Conservation (phyloP, 169 alveolate genomes). For the Cystoisospora suis region DNA sequence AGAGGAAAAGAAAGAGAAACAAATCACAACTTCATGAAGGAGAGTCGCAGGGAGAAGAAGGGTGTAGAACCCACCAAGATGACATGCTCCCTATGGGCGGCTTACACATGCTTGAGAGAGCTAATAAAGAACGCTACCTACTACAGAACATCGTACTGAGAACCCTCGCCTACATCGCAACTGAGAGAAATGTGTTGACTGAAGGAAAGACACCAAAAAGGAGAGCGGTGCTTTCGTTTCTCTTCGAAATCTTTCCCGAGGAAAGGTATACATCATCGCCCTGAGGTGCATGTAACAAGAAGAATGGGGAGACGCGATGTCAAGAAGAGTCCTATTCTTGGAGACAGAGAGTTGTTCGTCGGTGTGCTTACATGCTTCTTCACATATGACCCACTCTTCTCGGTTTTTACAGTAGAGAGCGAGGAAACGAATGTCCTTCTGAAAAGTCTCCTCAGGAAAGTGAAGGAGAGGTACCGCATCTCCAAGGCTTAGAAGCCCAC, state of each 20-base stretch:
- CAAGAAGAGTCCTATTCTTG: not conserved
- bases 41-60: not conserved
- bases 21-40: not conserved
- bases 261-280: not conserved
- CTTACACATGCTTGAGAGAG: too few species aligned
- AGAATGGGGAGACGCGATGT: not conserved
- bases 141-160: too few species aligned
- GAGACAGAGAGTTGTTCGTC: not conserved
- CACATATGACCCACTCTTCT: constrained; percentile 86
- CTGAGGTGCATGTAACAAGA: not conserved
- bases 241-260: not conserved
- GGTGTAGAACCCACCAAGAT: not conserved
- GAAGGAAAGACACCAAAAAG: too few species aligned
- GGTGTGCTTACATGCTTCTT: constrained; percentile 77
- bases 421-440: constrained; percentile 64
- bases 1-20: not conserved
- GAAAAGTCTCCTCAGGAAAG: constrained; percentile 24
- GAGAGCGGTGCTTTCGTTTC: not conserved
- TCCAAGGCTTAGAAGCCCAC: constrained; percentile 44
- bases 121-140: too few species aligned
- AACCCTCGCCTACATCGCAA: too few species aligned
- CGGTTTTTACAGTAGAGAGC: constrained; percentile 85
- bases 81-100: too few species aligned
- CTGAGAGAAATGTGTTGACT: too few species aligned
- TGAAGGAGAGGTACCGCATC: constrained; percentile 27